A percentile compares a stretch with the other conserved stretches of the same genome.
phyloP scores from a whole-genome alignment of 441 rosid genomes.

The Populus hybrid region DNA sequence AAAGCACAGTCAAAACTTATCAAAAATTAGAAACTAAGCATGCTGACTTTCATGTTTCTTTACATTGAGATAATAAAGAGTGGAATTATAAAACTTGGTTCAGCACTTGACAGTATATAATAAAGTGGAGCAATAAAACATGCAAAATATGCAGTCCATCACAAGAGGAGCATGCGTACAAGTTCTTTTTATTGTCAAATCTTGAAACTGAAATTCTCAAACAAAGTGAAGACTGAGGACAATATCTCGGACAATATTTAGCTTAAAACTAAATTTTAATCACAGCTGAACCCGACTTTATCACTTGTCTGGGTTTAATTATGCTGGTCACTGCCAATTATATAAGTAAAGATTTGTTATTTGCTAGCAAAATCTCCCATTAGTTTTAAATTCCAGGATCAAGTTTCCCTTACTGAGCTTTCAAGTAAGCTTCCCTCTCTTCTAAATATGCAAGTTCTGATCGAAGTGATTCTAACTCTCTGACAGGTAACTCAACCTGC shows the following conservation, averaged over 20 bases:
- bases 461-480: slow-evolving; percentile 76
- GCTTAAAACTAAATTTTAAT: neutral
- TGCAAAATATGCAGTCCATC: neutral
- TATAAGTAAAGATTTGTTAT: neutral
- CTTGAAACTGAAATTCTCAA: neutral
- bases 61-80: neutral
- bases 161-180: neutral
- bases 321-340: neutral
- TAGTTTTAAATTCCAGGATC: slow-evolving; percentile 6
- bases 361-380: neutral
- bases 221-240: neutral
- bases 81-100: neutral
- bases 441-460: slow-evolving; percentile 77
- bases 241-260: neutral
- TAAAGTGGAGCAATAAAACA: neutral
- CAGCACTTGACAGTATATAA: neutral
- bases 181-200: neutral
- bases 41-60: neutral
- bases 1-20: neutral
- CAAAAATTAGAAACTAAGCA: neutral
- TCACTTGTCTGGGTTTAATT: neutral
- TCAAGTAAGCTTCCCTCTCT: slow-evolving; percentile 84
- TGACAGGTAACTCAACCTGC: slow-evolving; percentile 69
- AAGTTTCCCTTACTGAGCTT: slow-evolving; percentile 68
- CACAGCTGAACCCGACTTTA: neutral